Percentiles rank a stretch among this genome's conserved stretches.
Evolutionary conservation across 768 basidiomycete genomes (phyloP).

Genomic region (Pluteus cervinus): DNA sequence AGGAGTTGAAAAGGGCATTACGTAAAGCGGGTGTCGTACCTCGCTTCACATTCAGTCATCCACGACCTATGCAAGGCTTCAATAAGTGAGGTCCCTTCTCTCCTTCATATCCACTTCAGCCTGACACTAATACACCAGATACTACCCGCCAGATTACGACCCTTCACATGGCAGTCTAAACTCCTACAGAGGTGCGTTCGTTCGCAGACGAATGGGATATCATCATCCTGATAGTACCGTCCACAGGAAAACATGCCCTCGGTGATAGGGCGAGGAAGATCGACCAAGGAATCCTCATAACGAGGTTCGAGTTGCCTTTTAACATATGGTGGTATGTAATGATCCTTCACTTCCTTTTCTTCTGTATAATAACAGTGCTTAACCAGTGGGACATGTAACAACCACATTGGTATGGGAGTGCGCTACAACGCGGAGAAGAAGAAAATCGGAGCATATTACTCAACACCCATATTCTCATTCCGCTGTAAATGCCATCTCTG

Average conservation of each 20-base stretch:
- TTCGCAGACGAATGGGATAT: constrained; percentile 1
- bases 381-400: constrained; percentile 83
- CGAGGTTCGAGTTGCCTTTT: constrained; percentile 93
- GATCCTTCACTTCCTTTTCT: background rate
- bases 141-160: constrained; percentile 47
- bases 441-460: constrained; percentile 92
- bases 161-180: constrained; percentile 65
- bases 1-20: no score
- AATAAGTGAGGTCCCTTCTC: constrained; percentile 31
- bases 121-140: constrained; percentile 23
- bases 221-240: constrained; percentile 7
- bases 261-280: constrained; percentile 92
- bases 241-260: constrained; percentile 84
- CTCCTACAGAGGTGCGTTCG: constrained; percentile 51
- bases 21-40: constrained; percentile 4
- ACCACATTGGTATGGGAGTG: constrained; percentile 97
- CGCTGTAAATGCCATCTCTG: constrained; percentile 98
- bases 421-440: constrained; percentile 99
- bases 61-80: constrained; percentile 36
- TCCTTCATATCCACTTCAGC: background rate
- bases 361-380: constrained; percentile 2
- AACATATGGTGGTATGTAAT: constrained; percentile 88
- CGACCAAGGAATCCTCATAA: constrained; percentile 93
- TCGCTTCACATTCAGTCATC: constrained; percentile 1
- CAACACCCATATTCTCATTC: constrained; percentile 92